These are phyloP conservation scores for Pseudocercospora cruenta DNA, from an alignment of 2,329 filamentous ascomycete species.

Conservation along the genomic window DNA sequence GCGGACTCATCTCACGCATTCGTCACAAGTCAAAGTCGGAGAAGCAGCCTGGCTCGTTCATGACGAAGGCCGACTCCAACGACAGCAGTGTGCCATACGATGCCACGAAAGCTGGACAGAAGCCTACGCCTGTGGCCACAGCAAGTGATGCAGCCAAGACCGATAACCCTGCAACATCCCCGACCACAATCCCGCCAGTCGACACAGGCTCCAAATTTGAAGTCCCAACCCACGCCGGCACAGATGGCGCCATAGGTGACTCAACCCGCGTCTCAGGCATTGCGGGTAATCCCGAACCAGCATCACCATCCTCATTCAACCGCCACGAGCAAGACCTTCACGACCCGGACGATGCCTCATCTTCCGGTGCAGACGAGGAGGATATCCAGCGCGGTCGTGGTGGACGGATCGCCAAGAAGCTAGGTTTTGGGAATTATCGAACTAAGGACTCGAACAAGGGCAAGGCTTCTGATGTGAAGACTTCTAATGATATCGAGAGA, in stretches of 20 bases:
- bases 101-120: constrained; percentile 20
- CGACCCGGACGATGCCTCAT: constrained; percentile 34
- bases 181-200: constrained; percentile 19
- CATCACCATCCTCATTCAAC: constrained; percentile 33
- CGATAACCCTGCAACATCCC: constrained; percentile 3
- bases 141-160: constrained; percentile 10
- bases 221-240: constrained; percentile 18
- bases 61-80: constrained; percentile 10
- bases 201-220: constrained; percentile 20
- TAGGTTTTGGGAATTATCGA: constrained; percentile 26
- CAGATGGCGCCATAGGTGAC: constrained; percentile 25
- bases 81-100: constrained; percentile 19
- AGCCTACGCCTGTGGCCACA: constrained; percentile 18
- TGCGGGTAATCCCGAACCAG: constrained; percentile 17
- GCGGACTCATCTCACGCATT: constrained; percentile 37
- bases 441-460: constrained; percentile 22
- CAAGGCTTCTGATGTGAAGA: constrained; percentile 21
- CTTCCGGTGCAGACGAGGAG: constrained; percentile 37
- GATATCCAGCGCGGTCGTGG: constrained; percentile 33
- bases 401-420: constrained; percentile 40
- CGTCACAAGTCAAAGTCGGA: constrained; percentile 27
- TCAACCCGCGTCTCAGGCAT: constrained; percentile 15
- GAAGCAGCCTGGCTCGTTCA: constrained; percentile 20
- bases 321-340: constrained; percentile 21
- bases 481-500: neutral